A percentile compares a stretch with the other conserved stretches of the same genome.
phyloP scores from a whole-genome alignment of 2,329 filamentous ascomycete genomes.

The Cladobotryum mycophilum region DNA sequence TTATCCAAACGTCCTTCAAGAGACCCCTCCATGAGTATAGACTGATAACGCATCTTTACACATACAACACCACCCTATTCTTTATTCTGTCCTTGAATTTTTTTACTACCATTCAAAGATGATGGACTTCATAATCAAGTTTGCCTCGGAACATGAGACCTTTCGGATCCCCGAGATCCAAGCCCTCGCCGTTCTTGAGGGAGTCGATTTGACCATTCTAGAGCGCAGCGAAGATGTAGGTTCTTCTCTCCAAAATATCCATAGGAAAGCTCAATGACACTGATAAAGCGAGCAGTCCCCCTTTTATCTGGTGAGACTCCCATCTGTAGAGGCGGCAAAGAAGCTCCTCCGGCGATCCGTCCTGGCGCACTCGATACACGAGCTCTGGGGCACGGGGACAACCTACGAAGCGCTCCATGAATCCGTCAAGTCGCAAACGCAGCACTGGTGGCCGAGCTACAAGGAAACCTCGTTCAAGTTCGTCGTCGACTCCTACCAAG shows the following conservation, averaged over 20 bases:
- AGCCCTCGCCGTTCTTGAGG: constrained; percentile 65
- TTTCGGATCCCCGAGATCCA: constrained; percentile 82
- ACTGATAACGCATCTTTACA: too few species aligned
- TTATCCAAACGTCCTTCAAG: too few species aligned
- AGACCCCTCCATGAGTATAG: too few species aligned
- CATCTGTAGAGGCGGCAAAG: constrained; percentile 57
- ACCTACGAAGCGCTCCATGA: constrained; percentile 64
- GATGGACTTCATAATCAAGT: constrained; percentile 81
- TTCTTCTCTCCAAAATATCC: constrained; percentile 18
- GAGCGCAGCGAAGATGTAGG: constrained; percentile 69
- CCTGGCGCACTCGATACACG: constrained; percentile 75
- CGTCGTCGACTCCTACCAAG: constrained; percentile 73
- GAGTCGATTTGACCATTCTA: constrained; percentile 64
- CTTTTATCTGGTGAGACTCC: constrained; percentile 70
- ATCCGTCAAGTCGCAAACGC: constrained; percentile 52
- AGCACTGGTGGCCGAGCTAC: constrained; percentile 62
- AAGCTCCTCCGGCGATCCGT: constrained; percentile 70
- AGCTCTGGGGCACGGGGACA: constrained; percentile 74
- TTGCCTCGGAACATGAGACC: constrained; percentile 84
- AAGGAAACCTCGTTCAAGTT: constrained; percentile 70
- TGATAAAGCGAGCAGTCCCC: constrained; percentile 56
- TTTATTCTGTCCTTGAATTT: not conserved
- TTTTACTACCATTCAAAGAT: not conserved
- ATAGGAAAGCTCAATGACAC: not conserved
- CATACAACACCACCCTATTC: not conserved